Evolutionary conservation across 306 rosid genomes (phyloP).

Genomic region (Castanospermum australe): DNA sequence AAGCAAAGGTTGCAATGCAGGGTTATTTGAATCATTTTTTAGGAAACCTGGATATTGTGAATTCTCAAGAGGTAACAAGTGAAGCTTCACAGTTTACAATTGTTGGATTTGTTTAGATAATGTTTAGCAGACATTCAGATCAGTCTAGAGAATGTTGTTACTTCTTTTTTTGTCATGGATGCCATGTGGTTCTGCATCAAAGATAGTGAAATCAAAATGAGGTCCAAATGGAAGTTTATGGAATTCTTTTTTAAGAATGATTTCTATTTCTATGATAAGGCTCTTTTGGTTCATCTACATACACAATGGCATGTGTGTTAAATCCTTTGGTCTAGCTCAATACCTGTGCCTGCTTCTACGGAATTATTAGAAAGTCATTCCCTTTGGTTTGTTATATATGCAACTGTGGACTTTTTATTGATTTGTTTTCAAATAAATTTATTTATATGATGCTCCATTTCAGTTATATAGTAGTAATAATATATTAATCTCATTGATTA

Average conservation of each 20-base stretch:
- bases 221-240: neutral
- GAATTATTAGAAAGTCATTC: neutral
- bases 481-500: too few relatives aligned
- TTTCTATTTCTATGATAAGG: neutral
- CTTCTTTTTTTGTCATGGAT: neutral
- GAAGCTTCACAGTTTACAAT: neutral
- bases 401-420: neutral
- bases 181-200: slow-evolving; percentile 3
- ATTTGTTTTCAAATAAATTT: neutral
- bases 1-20: slow-evolving; percentile 86
- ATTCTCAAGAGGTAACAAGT: slow-evolving; percentile 76
- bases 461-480: too few relatives aligned
- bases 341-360: neutral
- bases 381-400: neutral
- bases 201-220: slow-evolving; percentile 8
- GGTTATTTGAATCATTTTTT: slow-evolving; percentile 78
- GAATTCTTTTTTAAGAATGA: neutral
- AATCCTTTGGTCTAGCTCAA: slow-evolving; percentile 7
- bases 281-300: neutral
- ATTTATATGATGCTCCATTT: slow-evolving; percentile 21
- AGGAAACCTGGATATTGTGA: slow-evolving; percentile 81
- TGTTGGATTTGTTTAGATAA: slow-evolving; percentile 7
- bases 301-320: neutral
- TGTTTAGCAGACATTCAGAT: slow-evolving; percentile 4
- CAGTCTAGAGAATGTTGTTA: slow-evolving; percentile 14